Conservation (phyloP, 108 stramenopile species). For the Aurantiochytrium sp. region DNA sequence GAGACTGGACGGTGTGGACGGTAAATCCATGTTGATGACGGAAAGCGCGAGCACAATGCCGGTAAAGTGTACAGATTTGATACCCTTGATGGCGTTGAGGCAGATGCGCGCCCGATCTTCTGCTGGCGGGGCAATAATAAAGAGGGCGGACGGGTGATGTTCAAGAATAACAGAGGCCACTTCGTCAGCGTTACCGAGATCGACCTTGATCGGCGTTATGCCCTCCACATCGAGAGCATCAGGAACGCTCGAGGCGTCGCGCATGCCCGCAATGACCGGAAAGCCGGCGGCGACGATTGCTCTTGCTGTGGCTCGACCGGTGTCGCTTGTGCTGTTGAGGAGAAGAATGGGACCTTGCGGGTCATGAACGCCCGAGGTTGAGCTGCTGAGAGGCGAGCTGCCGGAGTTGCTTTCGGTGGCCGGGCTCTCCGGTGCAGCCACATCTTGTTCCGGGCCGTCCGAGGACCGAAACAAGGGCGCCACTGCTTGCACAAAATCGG, state of each 20-base stretch:
- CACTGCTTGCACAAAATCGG: not conserved
- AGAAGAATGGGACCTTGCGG: not conserved
- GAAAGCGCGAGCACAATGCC: not conserved
- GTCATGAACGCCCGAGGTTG: not conserved
- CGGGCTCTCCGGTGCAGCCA: not conserved
- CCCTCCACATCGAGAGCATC: not conserved
- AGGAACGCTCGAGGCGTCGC: not conserved
- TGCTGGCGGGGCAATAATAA: not conserved
- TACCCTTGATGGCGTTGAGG: not conserved
- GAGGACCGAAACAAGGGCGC: not conserved
- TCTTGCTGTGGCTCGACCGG: not conserved
- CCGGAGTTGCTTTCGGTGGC: not conserved
- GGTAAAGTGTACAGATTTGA: not conserved
- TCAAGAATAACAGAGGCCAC: not conserved
- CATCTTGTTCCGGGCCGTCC: too few relatives aligned
- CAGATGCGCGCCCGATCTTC: not conserved
- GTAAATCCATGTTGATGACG: not conserved
- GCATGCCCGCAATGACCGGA: not conserved
- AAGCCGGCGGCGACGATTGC: not conserved
- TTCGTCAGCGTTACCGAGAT: not conserved
- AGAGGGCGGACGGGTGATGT: not conserved
- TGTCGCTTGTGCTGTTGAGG: not conserved
- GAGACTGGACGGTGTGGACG: not conserved
- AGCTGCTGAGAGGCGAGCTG: not conserved
- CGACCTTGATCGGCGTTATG: not conserved